phyloP scores from a whole-genome alignment of 2,329 filamentous ascomycete genomes.

The Fusarium sp. region DNA sequence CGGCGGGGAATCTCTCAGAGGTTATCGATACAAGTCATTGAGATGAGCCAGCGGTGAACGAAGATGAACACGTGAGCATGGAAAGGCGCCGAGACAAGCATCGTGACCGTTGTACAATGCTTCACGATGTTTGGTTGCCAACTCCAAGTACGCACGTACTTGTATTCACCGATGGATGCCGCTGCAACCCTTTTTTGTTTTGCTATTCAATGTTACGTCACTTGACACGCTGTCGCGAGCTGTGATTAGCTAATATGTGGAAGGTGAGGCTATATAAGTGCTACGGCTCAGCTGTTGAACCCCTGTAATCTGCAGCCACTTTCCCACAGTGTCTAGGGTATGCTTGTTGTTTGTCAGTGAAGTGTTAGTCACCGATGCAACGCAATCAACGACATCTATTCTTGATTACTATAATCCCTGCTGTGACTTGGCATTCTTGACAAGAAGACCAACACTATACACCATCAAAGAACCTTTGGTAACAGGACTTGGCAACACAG shows the following conservation, averaged over 20 bases:
- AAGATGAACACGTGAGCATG: slow-evolving; percentile 25
- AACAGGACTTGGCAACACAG: too few relatives aligned
- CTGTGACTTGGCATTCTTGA: too few relatives aligned
- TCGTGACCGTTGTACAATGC: slow-evolving; percentile 25
- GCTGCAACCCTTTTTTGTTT: slow-evolving; percentile 17
- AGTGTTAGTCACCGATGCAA: slow-evolving; percentile 4
- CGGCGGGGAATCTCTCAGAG: slow-evolving; percentile 31
- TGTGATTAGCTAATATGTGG: slow-evolving; percentile 15
- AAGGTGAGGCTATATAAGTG: slow-evolving; percentile 13
- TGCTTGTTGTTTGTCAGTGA: slow-evolving; percentile 3
- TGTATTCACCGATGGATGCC: slow-evolving; percentile 36
- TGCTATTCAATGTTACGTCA: slow-evolving; percentile 28
- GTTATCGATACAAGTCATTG: slow-evolving; percentile 16
- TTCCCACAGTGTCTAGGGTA: background rate
- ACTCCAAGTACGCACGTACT: background rate
- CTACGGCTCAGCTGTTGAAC: slow-evolving; percentile 1
- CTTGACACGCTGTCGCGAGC: background rate
- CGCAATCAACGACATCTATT: background rate
- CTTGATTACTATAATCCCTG: background rate
- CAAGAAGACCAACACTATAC: too few relatives aligned
- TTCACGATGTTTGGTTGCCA: background rate
- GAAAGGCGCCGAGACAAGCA: slow-evolving; percentile 33
- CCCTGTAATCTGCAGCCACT: slow-evolving; percentile 28
- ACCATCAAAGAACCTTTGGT: too few relatives aligned
- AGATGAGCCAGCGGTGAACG: slow-evolving; percentile 25